Base-by-base conservation (phyloP, 2,329 filamentous ascomycete genomes). In the Rhynchosporium agropyri region DNA sequence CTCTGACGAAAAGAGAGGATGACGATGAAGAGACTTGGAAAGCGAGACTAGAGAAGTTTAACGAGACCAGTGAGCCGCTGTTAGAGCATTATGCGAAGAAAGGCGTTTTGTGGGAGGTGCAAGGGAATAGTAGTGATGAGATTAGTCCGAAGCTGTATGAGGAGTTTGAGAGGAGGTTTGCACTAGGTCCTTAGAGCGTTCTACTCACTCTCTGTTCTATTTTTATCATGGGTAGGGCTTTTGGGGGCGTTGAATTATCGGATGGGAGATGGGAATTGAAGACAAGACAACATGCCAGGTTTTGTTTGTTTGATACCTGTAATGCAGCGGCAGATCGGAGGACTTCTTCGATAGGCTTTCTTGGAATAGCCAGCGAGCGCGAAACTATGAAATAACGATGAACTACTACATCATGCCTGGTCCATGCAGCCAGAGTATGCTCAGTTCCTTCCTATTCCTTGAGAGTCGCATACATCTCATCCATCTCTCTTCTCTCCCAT, bases 81-180 rank as follows among this genome's bases (percentile, higher is more conserved):
- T 80, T 99, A 20, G 90, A 96, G 69, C 91, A 97, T 77, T 99
- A 99, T 74, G 89, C 91, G 56, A 84, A 85, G 67, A 89, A 89
- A 74, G 92, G 91, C 9, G 88, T 97, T 12, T 78, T 99, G 43
- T 92, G 90, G 85, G 91, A 91, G 65, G 92, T 97, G 3, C 82
- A 91, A 70, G 95, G 95, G 28, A 86, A 93, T 77, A 94, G 87
- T 75, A 97, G 92, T 73, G 91, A 99, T 74, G 95, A 98, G 78
- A 99, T 99, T 70, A 93, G 84, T 60, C 95, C 95, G n/a, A 88
- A 92, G 79, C 81, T 99, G 33, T 90, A 92, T 73, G 78, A 81
- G 8, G 92, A 97, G 77, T 91, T 99, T 75, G 88, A 91, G 78
- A 85, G 80, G 73, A 84, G 89, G 62, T 98, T 98, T 77, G 81